phyloP scores from a whole-genome alignment of 306 rosid species.

The cucumber (Cucumis sativus) region DNA sequence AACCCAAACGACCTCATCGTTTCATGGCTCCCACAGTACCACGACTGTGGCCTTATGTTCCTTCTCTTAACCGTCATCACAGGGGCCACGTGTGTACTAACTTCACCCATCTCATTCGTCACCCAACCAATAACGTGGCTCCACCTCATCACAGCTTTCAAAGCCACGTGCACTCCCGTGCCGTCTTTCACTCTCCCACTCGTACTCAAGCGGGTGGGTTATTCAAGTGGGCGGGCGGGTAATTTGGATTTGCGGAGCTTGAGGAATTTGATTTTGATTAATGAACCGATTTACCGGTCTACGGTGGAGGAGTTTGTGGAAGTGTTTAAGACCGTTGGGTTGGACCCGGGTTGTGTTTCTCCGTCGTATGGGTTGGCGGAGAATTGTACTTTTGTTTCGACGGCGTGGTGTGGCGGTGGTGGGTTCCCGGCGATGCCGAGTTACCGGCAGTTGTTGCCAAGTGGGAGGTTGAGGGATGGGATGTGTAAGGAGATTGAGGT shows the following conservation, averaged over 20 bases:
- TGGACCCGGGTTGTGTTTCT: slow-evolving; percentile 34
- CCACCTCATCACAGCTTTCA: slow-evolving; percentile 45
- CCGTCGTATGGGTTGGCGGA: slow-evolving; percentile 85
- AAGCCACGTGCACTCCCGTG: slow-evolving; percentile 68
- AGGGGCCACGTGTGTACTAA: slow-evolving; percentile 52
- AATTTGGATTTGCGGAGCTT: slow-evolving; percentile 26
- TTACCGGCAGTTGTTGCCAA: slow-evolving; percentile 47
- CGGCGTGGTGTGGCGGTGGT: slow-evolving; percentile 36
- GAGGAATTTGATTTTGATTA: slow-evolving; percentile 52
- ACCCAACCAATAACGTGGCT: slow-evolving; percentile 61
- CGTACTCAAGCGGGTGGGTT: slow-evolving; percentile 40
- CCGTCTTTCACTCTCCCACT: slow-evolving; percentile 66
- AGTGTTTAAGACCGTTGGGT: slow-evolving; percentile 36
- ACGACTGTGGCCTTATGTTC: slow-evolving; percentile 83
- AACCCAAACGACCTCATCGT: slow-evolving; percentile 51
- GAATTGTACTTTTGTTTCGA: slow-evolving; percentile 78
- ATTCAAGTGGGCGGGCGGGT: too few species aligned
- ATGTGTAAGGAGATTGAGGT: slow-evolving; percentile 40
- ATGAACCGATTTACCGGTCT: slow-evolving; percentile 52
- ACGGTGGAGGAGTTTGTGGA: slow-evolving; percentile 39
- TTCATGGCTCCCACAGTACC: slow-evolving; percentile 86
- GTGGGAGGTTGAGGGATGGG: slow-evolving; percentile 35
- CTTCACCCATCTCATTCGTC: slow-evolving; percentile 45
- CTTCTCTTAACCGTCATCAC: slow-evolving; percentile 48
- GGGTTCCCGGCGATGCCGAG: slow-evolving; percentile 33